Evolutionary conservation across 2,329 filamentous ascomycete species (phyloP), one percentile per base, ranked within the genome.

Genomic region (Aspergillus melleus): DNA sequence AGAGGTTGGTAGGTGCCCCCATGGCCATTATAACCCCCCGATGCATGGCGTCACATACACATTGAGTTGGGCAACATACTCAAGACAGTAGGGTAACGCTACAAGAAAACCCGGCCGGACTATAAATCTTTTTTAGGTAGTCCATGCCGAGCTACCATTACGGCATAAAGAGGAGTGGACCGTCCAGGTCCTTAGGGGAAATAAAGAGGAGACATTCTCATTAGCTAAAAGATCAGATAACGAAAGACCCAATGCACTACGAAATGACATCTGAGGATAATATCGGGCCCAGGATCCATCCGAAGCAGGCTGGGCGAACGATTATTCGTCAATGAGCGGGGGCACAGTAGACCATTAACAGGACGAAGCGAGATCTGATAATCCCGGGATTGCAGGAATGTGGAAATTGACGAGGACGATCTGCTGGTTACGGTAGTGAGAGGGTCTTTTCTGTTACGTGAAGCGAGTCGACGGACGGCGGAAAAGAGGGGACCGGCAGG

Each of bases 221-320:
- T 66, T 61, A 61, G 58, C 58, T 58, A 62, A 61, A 61, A 50
- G 66, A 68, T 68, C 66, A 64, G 66, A 68, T 68, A 68, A 68
- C 59, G 49, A 57, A 49, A 30, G 61, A 30, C 52, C 52, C 59
- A 54, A 26, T 55, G 39, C 26, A 39, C 51, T 55, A 53, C 47
- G 50, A 54, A 50, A 10, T 60, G 49, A 55, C 49, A 61, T 44
- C 14, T 20, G 26, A 29, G 53, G 52, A 55, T 50, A 26, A 52
- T 29, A 58, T 46, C 54, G 57, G 49, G 58, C 51, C 54, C 61
- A 49, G 63, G 58, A 58, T 61, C 64, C 58, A 66, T 64, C 59
- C 20, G 56, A 46, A 51, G 46, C 52, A 51, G 50, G 47, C 22
- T 47, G 39, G 49, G 22, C 30, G 4, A 39, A 53, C 42, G 57